phyloP scores from a whole-genome alignment of 2,329 filamentous ascomycete species.

The Aspergillus terreus region DNA sequence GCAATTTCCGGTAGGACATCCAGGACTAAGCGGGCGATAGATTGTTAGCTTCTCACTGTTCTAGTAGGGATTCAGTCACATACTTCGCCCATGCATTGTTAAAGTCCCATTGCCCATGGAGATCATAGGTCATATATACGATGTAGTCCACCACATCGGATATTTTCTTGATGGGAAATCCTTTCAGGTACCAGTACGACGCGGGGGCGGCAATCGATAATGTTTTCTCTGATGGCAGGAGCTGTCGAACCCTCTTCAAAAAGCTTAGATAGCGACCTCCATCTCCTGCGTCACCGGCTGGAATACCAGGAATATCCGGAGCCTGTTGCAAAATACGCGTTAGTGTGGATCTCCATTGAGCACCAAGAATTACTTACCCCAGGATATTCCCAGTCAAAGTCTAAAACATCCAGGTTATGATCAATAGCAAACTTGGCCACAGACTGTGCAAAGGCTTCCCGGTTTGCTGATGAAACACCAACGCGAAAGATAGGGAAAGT shows the following conservation, averaged over 20 bases:
- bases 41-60: no score
- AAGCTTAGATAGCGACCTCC: conserved; percentile 36
- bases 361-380: background rate
- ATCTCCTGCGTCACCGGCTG: conserved; percentile 24
- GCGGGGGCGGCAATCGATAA: conserved; percentile 27
- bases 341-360: background rate
- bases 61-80: no score
- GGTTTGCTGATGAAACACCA: conserved; percentile 34
- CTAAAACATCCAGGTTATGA: conserved; percentile 8
- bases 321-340: background rate
- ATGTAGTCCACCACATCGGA: conserved; percentile 11
- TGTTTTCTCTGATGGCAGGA: conserved; percentile 12
- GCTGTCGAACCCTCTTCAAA: conserved; percentile 20
- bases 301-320: conserved; percentile 14
- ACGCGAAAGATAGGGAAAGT: conserved; percentile 40
- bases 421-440: conserved; percentile 20
- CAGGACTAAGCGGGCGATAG: no score
- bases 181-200: conserved; percentile 26
- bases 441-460: conserved; percentile 35
- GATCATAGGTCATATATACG: conserved; percentile 4
- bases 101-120: no score
- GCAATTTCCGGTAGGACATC: no score
- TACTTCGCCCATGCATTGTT: no score
- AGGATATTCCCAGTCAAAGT: conserved; percentile 15
- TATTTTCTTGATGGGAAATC: conserved; percentile 14